Percentiles rank a stretch among this genome's conserved stretches.
Conservation (phyloP, 2,329 filamentous ascomycete genomes). For the Nemania sp. region DNA sequence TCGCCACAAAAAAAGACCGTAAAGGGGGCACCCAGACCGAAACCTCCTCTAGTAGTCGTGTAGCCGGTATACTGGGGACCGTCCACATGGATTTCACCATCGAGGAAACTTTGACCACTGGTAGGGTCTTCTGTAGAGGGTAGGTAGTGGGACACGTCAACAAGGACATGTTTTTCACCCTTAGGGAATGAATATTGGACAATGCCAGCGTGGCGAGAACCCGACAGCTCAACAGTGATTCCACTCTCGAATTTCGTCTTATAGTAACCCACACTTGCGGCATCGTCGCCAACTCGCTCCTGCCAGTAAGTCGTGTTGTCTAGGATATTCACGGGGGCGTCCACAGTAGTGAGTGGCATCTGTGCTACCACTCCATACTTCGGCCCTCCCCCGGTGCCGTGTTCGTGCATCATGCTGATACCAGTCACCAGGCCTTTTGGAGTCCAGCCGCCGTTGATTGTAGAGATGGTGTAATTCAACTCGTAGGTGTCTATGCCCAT, state of each 20-base stretch:
- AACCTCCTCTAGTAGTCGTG: slow-evolving; percentile 52
- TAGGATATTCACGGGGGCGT: slow-evolving; percentile 47
- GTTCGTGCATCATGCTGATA: slow-evolving; percentile 59
- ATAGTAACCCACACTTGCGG: slow-evolving; percentile 59
- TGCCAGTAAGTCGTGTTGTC: slow-evolving; percentile 56
- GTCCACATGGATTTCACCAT: slow-evolving; percentile 45
- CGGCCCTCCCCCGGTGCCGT: slow-evolving; percentile 61
- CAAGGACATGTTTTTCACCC: slow-evolving; percentile 46
- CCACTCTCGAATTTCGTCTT: slow-evolving; percentile 54
- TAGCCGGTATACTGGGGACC: slow-evolving; percentile 50
- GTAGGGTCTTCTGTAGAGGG: slow-evolving; percentile 44
- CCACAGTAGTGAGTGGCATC: slow-evolving; percentile 49
- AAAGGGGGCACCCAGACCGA: slow-evolving; percentile 45
- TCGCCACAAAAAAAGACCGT: slow-evolving; percentile 51
- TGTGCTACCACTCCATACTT: slow-evolving; percentile 62
- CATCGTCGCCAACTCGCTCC: slow-evolving; percentile 44
- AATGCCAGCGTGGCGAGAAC: slow-evolving; percentile 54
- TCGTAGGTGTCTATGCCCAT: slow-evolving; percentile 47
- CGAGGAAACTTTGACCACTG: slow-evolving; percentile 48
- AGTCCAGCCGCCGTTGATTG: slow-evolving; percentile 45
- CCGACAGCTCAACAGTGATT: slow-evolving; percentile 54
- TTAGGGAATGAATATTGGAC: slow-evolving; percentile 56
- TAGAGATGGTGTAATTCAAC: slow-evolving; percentile 19
- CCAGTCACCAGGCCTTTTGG: slow-evolving; percentile 51
- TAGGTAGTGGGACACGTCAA: slow-evolving; percentile 55